Base-by-base conservation (phyloP, 306 rosid species). In the Citrullus colocynthis region DNA sequence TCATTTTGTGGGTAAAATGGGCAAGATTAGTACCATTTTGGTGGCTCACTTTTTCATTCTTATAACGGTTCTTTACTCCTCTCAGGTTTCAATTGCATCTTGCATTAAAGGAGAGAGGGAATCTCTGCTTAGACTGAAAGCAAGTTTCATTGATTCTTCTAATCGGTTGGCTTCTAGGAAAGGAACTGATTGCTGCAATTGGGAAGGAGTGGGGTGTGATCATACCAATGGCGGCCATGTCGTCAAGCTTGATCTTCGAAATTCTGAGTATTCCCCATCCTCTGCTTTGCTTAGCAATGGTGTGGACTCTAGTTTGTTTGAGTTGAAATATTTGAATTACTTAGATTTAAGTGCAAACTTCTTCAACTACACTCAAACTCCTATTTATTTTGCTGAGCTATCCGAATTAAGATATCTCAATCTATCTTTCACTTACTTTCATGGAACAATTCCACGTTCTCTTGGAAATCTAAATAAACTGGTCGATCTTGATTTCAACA, bases 11-110 rank as follows among this genome's bases (percentile, higher is more conserved):
- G 6, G 18, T 51, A 51, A 51, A 5, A 51, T 4, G 56, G 56
- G 56, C 1, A 48, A 48, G 6, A 48, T 12, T 48, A 48, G 6
- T 51, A 13, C 6, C 6, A 51, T 16, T 51, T 51, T 57, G 2
- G 30, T 20, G 1, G 96, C 98, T 4, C 93, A 89, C 14, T 93
- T 89, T 80, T 97, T 95, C 34, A 91, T 93, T 83, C 11, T 32
- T 30, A 12, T 10, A 14, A 11, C 34, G 9, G 6, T 1, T 12
- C 3, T 6, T 62, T 32, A 2, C 15, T 62, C 0, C 3, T 6
- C 2, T 6, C 70, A 62, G 2, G 44, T 62, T 6, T 62, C 70
- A 62, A 32, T 41, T 5, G 17, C 7, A 2, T 14, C 7, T 2
- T 67, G 74, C 70, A 59, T 72, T 17, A 20, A 74, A 74, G 48